These are phyloP conservation scores for Mycena vulgaris DNA, from an alignment of 768 basidiomycete species.

Conservation along the genomic window DNA sequence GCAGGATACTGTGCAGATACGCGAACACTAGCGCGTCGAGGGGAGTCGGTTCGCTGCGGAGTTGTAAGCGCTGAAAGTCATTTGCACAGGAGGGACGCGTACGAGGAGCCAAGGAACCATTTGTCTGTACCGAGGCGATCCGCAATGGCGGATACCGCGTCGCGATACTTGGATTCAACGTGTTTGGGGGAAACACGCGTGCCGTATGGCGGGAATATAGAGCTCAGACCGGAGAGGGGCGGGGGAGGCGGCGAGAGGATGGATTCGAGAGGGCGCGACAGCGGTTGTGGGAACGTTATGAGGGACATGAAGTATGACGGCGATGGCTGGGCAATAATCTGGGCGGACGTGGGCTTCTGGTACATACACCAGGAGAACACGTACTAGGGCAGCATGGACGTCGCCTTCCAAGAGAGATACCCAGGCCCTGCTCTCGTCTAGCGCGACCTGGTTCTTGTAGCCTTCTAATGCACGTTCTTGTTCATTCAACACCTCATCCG, in stretches of 20 bases:
- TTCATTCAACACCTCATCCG: constrained; percentile 66
- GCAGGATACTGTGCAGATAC: constrained; percentile 79
- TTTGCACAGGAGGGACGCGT: constrained; percentile 38
- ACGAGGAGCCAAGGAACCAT: constrained; percentile 89
- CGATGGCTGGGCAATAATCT: constrained; percentile 67
- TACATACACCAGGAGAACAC: constrained; percentile 42
- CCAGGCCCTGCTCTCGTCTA: constrained; percentile 88
- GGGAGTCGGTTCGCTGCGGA: constrained; percentile 76
- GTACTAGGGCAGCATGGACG: constrained; percentile 83
- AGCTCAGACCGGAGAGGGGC: constrained; percentile 78
- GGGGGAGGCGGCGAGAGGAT: constrained; percentile 77
- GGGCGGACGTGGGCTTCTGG: constrained; percentile 5
- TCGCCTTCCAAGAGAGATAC: constrained; percentile 82
- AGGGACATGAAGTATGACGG: constrained; percentile 61
- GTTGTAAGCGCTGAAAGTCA: constrained; percentile 4
- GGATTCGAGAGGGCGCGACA: constrained; percentile 58
- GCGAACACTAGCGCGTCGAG: constrained; percentile 89
- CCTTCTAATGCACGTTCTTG: constrained; percentile 71
- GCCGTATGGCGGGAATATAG: constrained; percentile 74
- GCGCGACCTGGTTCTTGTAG: constrained; percentile 70
- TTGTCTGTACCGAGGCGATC: constrained; percentile 82
- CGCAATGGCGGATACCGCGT: constrained; percentile 81
- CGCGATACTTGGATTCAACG: constrained; percentile 73
- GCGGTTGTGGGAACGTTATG: constrained; percentile 53
- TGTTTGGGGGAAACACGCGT: constrained; percentile 65